These are phyloP conservation scores for Citrus australasica DNA, from an alignment of 345 rosid genomes.

Conservation along the genomic window DNA sequence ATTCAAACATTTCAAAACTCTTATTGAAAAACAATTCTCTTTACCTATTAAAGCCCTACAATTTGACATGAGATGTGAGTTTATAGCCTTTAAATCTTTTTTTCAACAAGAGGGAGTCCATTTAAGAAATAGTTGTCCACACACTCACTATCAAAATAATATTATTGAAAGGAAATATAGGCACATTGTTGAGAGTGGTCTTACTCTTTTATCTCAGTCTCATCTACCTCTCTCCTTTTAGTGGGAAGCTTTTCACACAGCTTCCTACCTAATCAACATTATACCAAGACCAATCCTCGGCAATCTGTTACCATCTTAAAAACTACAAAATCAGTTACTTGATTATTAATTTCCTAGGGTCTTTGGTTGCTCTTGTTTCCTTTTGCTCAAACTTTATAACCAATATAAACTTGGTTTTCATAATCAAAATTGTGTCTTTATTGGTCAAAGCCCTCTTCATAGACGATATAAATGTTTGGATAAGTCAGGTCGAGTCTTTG, in stretches of 20 bases:
- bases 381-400: background rate
- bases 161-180: background rate
- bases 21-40: no score
- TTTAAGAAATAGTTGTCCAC: rapidly evolving
- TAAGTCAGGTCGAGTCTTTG: no score
- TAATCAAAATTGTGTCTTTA: background rate
- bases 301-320: background rate
- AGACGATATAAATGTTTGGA: background rate
- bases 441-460: background rate
- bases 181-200: background rate
- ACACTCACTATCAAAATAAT: background rate
- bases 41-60: background rate
- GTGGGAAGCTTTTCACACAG: background rate
- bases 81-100: background rate
- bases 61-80: background rate
- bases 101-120: background rate
- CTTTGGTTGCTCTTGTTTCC: background rate
- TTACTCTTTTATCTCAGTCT: background rate
- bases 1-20: no score
- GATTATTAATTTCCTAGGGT: background rate
- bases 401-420: background rate
- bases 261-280: background rate
- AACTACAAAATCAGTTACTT: background rate
- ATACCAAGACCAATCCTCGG: background rate
- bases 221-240: background rate